Conservation (phyloP, 345 rosid species). For the Clausena lansium region DNA sequence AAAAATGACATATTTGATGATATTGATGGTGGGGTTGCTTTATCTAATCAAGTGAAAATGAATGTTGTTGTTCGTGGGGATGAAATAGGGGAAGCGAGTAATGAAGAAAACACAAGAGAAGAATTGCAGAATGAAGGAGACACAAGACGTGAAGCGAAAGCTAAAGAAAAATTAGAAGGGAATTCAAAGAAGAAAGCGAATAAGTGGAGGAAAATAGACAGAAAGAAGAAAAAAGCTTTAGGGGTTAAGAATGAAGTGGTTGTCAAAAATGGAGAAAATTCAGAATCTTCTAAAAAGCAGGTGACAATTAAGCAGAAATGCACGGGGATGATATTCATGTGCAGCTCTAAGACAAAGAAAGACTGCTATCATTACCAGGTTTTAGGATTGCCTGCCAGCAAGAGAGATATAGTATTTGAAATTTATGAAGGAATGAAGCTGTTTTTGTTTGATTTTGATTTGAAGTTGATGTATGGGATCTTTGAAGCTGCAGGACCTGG, state of each 20-base stretch:
- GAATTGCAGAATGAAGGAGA: neutral
- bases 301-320: neutral
- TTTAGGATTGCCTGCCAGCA: slow-evolving; percentile 35
- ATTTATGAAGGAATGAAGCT: slow-evolving; percentile 31
- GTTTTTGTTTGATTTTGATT: slow-evolving; percentile 31
- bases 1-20: neutral
- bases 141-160: neutral
- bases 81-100: neutral
- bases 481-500: slow-evolving; percentile 35
- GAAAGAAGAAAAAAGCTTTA: slow-evolving; percentile 5
- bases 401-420: slow-evolving; percentile 24
- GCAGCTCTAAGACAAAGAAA: slow-evolving; percentile 32
- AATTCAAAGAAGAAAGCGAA: slow-evolving; percentile 9
- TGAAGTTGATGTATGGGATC: slow-evolving; percentile 30
- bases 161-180: slow-evolving; percentile 4
- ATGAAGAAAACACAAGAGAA: slow-evolving; percentile 3
- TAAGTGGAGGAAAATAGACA: slow-evolving; percentile 1
- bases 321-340: slow-evolving; percentile 35
- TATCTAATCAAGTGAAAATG: slow-evolving; percentile 5
- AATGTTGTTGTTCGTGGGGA: slow-evolving; percentile 1
- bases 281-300: slow-evolving; percentile 15
- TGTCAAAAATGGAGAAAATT: slow-evolving; percentile 1
- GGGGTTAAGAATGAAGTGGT: slow-evolving; percentile 1
- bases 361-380: slow-evolving; percentile 29
- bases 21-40: neutral